These are phyloP conservation scores for Magnusiomyces suaveolens DNA, from an alignment of 1,139 yeast genomes.

Conservation along the genomic window DNA sequence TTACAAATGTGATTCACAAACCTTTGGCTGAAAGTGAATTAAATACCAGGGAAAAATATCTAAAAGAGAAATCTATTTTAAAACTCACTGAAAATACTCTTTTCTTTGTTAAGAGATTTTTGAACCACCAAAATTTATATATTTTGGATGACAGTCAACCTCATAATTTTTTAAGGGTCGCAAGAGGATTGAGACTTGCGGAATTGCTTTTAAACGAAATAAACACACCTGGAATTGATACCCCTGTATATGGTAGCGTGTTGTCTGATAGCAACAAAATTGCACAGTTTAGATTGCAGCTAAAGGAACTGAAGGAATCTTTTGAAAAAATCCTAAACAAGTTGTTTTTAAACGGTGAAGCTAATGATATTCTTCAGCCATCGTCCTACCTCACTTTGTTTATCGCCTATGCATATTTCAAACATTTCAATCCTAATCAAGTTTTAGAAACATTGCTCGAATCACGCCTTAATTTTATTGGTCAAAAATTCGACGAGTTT, in stretches of 20 bases:
- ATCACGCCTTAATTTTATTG: slow-evolving; percentile 7
- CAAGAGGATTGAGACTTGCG: slow-evolving; percentile 16
- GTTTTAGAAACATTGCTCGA: slow-evolving; percentile 14
- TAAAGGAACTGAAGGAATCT: slow-evolving; percentile 2
- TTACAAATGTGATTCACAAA: slow-evolving; percentile 7
- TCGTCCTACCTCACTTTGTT: slow-evolving; percentile 15
- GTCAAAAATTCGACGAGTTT: slow-evolving; percentile 2
- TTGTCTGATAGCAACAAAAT: neutral
- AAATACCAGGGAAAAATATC: neutral
- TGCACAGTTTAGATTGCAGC: slow-evolving; percentile 7
- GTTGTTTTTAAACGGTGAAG: slow-evolving; percentile 13
- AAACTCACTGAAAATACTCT: slow-evolving; percentile 10
- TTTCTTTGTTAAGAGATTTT: slow-evolving; percentile 10
- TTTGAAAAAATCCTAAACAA: slow-evolving; percentile 8
- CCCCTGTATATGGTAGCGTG: neutral
- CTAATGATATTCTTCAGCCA: slow-evolving; percentile 8
- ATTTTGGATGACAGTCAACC: neutral
- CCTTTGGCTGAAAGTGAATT: neutral
- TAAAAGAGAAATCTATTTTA: slow-evolving; percentile 9
- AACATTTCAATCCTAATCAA: slow-evolving; percentile 12
- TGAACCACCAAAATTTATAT: slow-evolving; percentile 3
- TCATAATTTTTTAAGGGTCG: slow-evolving; percentile 13
- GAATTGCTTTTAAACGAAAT: slow-evolving; percentile 4
- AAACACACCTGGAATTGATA: neutral
- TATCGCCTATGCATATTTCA: slow-evolving; percentile 19